Conservation (phyloP, 306 rosid species). For the Carpinus viminea region DNA sequence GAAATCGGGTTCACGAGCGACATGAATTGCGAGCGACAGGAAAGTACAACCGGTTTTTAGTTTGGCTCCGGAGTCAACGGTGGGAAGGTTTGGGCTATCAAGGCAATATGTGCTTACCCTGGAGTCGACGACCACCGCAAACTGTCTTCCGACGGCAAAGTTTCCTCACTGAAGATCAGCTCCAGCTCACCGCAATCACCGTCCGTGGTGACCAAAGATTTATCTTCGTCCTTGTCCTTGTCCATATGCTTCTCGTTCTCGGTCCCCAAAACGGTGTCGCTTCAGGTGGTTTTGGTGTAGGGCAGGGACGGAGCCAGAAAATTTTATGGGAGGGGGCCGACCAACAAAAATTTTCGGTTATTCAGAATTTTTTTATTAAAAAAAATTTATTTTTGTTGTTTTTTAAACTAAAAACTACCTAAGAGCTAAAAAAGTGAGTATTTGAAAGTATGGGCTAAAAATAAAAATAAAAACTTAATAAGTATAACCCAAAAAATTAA, state of each 20-base stretch:
- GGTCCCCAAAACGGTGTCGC: neutral
- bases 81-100: constrained; percentile 65
- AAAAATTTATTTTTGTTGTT: too few relatives aligned
- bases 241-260: neutral
- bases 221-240: neutral
- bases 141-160: constrained; percentile 14
- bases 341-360: too few relatives aligned
- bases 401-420: too few relatives aligned
- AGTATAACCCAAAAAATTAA: too few relatives aligned
- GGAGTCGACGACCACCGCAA: neutral
- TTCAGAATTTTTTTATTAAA: too few relatives aligned
- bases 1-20: neutral
- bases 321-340: too few relatives aligned
- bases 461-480: too few relatives aligned
- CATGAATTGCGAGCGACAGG: neutral
- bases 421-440: too few relatives aligned
- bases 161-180: constrained; percentile 67
- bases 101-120: too few relatives aligned
- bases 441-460: too few relatives aligned
- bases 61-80: constrained; percentile 43
- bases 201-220: constrained; percentile 27
- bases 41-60: constrained; percentile 29
- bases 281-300: constrained; percentile 33
- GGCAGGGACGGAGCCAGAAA: too few relatives aligned
- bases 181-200: constrained; percentile 66